Evolutionary conservation across 345 rosid genomes (phyloP).

Genomic region (Eucalyptus erythrocorys): DNA sequence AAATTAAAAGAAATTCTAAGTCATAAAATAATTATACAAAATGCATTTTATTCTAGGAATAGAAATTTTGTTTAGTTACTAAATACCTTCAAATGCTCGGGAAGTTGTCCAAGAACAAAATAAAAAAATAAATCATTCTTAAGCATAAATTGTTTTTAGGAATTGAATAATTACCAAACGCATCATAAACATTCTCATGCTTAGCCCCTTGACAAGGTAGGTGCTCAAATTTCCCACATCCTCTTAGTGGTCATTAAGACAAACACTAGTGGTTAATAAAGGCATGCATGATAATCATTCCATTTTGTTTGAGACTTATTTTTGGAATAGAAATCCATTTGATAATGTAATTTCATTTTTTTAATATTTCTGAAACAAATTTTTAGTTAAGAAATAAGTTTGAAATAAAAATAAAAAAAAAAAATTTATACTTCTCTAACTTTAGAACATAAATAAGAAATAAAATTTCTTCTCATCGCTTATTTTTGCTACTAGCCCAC

Average conservation of each 20-base stretch:
- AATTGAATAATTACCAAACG: too few species aligned
- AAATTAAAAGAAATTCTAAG: too few species aligned
- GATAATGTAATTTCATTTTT: fast-evolving
- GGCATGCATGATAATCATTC: fast-evolving
- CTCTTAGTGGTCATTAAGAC: too few species aligned
- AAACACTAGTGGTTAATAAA: too few species aligned
- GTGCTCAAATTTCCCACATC: too few species aligned
- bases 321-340: fast-evolving
- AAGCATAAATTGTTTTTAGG: fast-evolving
- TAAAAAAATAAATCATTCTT: fast-evolving
- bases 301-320: fast-evolving
- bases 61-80: fast-evolving
- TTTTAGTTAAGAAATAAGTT: fast-evolving
- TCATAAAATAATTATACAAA: fast-evolving
- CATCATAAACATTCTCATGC: too few species aligned
- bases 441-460: fast-evolving
- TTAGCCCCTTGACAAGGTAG: too few species aligned
- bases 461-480: fast-evolving
- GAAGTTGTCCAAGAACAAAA: fast-evolving
- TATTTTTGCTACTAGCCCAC: fast-evolving
- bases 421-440: fast-evolving
- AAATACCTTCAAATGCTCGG: fast-evolving
- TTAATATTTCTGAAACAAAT: fast-evolving
- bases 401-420: too few species aligned
- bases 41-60: too few species aligned